Base-by-base conservation (phyloP, 2,329 filamentous ascomycete species). In the Elsinoe perseae region DNA sequence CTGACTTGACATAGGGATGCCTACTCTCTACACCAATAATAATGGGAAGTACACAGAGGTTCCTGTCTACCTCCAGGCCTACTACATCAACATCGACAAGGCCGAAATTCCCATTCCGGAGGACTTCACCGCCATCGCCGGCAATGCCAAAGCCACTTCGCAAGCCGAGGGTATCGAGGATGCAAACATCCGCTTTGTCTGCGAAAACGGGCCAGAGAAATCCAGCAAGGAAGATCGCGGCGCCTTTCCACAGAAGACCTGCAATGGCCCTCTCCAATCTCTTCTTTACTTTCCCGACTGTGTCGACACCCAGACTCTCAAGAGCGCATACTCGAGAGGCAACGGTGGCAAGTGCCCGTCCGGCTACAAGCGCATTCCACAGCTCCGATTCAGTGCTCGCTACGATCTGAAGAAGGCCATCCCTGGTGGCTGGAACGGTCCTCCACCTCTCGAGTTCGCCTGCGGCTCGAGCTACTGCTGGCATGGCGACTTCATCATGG, bases 401-500 rank as follows among this genome's bases (percentile, higher is more conserved):
- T 77, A 75, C 63, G 75, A 77, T 56, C 63, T 75, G 5, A 70
- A 73, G 53, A 71, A 70, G 42, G 65, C 64, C 1, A 61, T 77
- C 4, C 72, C 75, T 3, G 64, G 71, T 40, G 74, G 75, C 20
- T 77, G 75, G 75, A 67, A 59, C 36, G 74, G 75, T 43, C 65
- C 64, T 0, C 69, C 74, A 1, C 75, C 75, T 0, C 61, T 77
- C 18, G 69, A 75, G 65, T 68, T 76, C 0, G 68, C 74, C 0
- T 75, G 69, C 56, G 72, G 72, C 0, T 61, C 63, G n/a, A 69
- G 70, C 0, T 76, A 67, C 62, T 73, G 71, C 67, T 67, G 65
- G 2, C 75, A 77, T 60, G 74, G 75, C 2, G 75, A 77, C 61
- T 77, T 77, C 53, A 74, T 77, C 63, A 76, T 76, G 32, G 75